Evolutionary conservation across 164 flowering plant genomes (phyloP).

Genomic region (Paratinospora sagittata): DNA sequence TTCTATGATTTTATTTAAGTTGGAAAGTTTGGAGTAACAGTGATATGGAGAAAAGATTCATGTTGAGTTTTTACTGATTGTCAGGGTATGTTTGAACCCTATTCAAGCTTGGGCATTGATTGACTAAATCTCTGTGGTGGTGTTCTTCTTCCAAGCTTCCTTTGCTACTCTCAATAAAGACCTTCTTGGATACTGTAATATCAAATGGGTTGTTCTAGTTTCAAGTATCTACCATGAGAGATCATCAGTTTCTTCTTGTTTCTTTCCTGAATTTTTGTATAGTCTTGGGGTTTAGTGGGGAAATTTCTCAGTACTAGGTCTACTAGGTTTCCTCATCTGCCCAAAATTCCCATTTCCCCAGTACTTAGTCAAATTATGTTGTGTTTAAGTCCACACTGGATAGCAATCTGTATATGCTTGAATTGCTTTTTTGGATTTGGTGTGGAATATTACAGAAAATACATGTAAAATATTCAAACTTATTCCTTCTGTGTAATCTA

Average conservation of each 20-base stretch:
- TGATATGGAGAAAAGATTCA: slow-evolving; percentile 20
- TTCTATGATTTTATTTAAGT: background rate
- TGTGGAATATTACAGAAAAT: background rate
- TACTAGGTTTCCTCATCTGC: background rate
- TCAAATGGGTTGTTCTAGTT: background rate
- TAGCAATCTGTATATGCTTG: background rate
- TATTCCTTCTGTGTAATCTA: background rate
- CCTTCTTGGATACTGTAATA: background rate
- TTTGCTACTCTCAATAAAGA: slow-evolving; percentile 6
- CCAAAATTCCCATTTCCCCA: slow-evolving; percentile 11
- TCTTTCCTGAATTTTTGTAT: slow-evolving; percentile 9
- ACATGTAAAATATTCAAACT: too few relatives aligned
- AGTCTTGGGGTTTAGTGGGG: slow-evolving; percentile 15
- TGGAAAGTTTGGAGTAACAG: background rate
- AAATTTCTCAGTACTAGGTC: slow-evolving; percentile 9
- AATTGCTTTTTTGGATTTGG: background rate
- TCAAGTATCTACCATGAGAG: slow-evolving; percentile 12
- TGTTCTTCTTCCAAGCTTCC: slow-evolving; percentile 19
- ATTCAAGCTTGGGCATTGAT: slow-evolving; percentile 83
- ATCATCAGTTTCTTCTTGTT: slow-evolving; percentile 3
- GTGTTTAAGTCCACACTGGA: background rate
- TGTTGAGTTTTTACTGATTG: slow-evolving; percentile 26
- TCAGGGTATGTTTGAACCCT: slow-evolving; percentile 80
- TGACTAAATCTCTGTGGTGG: slow-evolving; percentile 33
- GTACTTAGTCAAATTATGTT: background rate